phyloP scores from a whole-genome alignment of 371 early-diverging fungal genomes.

The Rhizopus stolonifer region DNA sequence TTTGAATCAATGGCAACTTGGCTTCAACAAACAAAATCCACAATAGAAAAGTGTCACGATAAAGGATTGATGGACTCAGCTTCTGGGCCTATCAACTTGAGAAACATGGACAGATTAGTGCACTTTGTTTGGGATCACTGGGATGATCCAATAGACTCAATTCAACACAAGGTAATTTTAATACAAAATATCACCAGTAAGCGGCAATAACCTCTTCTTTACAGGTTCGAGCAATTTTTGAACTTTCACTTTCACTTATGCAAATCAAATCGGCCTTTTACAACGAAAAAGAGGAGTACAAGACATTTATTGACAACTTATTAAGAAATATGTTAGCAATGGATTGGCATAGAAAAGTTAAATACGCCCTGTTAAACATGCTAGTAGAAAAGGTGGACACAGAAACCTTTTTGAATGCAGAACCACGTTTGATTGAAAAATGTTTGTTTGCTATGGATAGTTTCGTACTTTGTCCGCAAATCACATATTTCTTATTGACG shows the following conservation, averaged over 20 bases:
- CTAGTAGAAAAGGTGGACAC: conserved; percentile 63
- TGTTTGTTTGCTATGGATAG: conserved; percentile 64
- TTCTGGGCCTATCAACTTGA: conserved; percentile 28
- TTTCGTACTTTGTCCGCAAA: conserved; percentile 66
- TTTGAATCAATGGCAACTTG: conserved; percentile 77
- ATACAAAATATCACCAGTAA: background rate
- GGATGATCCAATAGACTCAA: conserved; percentile 82
- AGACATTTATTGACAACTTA: conserved; percentile 36
- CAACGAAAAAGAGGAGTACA: conserved; percentile 31
- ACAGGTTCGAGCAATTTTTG: conserved; percentile 64
- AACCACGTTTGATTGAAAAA: conserved; percentile 58
- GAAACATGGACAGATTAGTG: conserved; percentile 55
- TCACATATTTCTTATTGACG: conserved; percentile 40
- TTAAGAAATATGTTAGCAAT: conserved; percentile 50
- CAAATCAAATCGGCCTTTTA: conserved; percentile 37
- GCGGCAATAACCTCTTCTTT: background rate
- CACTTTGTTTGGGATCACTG: conserved; percentile 75
- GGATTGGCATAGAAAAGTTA: conserved; percentile 66
- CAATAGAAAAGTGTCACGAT: conserved; percentile 15
- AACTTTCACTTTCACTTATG: conserved; percentile 56
- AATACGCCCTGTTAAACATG: conserved; percentile 70
- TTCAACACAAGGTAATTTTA: conserved; percentile 63
- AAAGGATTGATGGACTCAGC: conserved; percentile 12
- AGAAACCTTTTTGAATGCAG: conserved; percentile 45
- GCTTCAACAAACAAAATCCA: conserved; percentile 57